Evolutionary conservation across 2,329 filamentous ascomycete species (phyloP), one percentile per base, ranked within the genome.

Genomic region (Xylaria sp.): DNA sequence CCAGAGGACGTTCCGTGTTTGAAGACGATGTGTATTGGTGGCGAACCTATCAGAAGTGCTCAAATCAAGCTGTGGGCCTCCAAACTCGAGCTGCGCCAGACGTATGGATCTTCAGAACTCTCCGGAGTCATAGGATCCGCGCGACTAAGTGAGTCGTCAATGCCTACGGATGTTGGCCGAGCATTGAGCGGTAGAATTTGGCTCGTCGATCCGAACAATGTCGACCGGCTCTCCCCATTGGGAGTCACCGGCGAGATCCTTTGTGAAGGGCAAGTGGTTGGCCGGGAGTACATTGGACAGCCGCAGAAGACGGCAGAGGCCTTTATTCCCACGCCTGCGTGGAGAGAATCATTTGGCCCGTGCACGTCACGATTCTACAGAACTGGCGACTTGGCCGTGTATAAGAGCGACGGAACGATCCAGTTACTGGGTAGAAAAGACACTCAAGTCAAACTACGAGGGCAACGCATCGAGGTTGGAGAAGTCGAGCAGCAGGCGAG

Each of bases 281-380:
- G 51, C 13, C 51, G 51, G 13, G 51, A 54, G 28, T 54, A 54
- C 51, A 31, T 54, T 9, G 51, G 51, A 33, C 51, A 54, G n/a
- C 51, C 51, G 15, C 51, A 54, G 51, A 54, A 54, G 51, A 54
- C 51, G 13, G 51, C 51, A 18, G 51, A 54, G 15, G 51, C 51
- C 18, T 54, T 54, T 28, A 54, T 54, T 12, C 51, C 12, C 28
- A 54, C 51, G 9, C 51, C 51, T 31, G 51, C 51, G 12, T 54
- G 51, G 51, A 54, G 51, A 8, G 13, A 15, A 15, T 33, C 28
- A n/a, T 54, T 54, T 15, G 51, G 51, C 6, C 51, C 51, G 23
- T 54, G 51, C 51, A 54, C 51, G 15, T 54, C 51, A 28, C 51
- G 51, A 54, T 54, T 54, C 51, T 54, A 54, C 25, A 54, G 51